Conservation (phyloP, 2,329 filamentous ascomycete species). For the Penicillium decumbens region DNA sequence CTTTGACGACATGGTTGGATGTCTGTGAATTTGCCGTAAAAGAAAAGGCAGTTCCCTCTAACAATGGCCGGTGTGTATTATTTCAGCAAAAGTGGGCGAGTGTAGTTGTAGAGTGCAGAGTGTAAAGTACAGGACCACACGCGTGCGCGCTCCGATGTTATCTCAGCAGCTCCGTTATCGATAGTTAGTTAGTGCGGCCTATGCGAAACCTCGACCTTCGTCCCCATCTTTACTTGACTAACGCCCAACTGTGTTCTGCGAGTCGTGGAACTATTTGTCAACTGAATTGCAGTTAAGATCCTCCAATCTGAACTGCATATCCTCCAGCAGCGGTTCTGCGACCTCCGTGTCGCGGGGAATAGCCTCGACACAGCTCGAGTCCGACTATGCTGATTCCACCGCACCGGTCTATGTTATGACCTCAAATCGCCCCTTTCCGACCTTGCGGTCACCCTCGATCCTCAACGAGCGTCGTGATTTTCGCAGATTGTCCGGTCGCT, state of each 20-base stretch:
- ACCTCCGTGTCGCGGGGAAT: slow-evolving; percentile 10
- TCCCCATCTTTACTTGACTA: slow-evolving; percentile 5
- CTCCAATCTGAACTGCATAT: not conserved
- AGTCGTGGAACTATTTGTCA: not conserved
- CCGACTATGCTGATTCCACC: slow-evolving; percentile 28
- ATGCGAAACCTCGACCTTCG: slow-evolving; percentile 13
- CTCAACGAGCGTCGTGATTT: slow-evolving; percentile 32
- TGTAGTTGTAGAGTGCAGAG: slow-evolving; percentile 8
- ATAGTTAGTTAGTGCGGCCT: slow-evolving; percentile 24
- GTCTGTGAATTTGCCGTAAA: not conserved
- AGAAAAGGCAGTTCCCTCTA: not conserved
- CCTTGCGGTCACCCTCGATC: slow-evolving; percentile 30
- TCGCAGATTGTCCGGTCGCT: slow-evolving; percentile 51
- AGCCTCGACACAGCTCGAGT: slow-evolving; percentile 14
- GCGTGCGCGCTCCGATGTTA: slow-evolving; percentile 18
- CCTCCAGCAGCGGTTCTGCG: not conserved
- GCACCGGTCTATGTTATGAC: slow-evolving; percentile 40
- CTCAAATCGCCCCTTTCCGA: slow-evolving; percentile 34
- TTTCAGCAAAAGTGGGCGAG: slow-evolving; percentile 1
- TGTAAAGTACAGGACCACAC: slow-evolving; percentile 16
- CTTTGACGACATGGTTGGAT: slow-evolving; percentile 74
- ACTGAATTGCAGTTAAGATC: not conserved
- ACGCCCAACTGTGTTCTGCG: not conserved
- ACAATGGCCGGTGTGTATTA: not conserved
- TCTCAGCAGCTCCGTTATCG: slow-evolving; percentile 27